Percentiles rank a stretch among this genome's conserved stretches.
These are phyloP conservation scores for Neoarthrinium moseri DNA, from an alignment of 2,329 filamentous ascomycete genomes.

Conservation along the genomic window DNA sequence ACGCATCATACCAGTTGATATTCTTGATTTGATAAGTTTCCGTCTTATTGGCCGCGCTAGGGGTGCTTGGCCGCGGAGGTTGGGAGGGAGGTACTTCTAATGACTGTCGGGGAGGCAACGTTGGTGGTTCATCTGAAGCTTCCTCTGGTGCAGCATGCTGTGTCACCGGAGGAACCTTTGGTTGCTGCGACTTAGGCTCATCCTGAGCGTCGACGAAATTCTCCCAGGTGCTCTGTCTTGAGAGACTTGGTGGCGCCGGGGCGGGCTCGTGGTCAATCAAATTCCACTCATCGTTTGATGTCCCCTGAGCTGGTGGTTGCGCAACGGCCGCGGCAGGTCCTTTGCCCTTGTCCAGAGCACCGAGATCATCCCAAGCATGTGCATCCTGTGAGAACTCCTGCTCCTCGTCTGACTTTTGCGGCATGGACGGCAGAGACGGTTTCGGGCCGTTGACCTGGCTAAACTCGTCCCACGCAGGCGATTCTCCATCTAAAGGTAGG, in stretches of 20 bases:
- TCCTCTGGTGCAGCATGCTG: neutral
- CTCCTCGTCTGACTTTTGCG: conserved; percentile 21
- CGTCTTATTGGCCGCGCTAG: conserved; percentile 40
- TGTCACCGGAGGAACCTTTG: neutral
- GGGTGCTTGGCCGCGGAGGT: conserved; percentile 37
- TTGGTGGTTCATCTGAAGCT: conserved; percentile 22
- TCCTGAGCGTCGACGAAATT: conserved; percentile 30
- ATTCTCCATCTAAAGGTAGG: conserved; percentile 36
- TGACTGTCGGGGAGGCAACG: conserved; percentile 36
- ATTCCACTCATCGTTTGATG: conserved; percentile 46
- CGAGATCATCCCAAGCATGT: conserved; percentile 51
- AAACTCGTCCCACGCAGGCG: conserved; percentile 41
- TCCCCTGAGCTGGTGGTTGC: conserved; percentile 17
- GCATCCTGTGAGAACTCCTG: conserved; percentile 39
- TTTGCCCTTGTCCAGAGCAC: conserved; percentile 40
- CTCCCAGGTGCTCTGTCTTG: conserved; percentile 37
- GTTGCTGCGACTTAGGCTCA: conserved; percentile 1
- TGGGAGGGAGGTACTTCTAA: conserved; percentile 22
- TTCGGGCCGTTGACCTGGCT: conserved; percentile 26
- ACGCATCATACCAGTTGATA: conserved; percentile 77
- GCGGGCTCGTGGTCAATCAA: conserved; percentile 43
- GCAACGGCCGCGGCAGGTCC: conserved; percentile 23
- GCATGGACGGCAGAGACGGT: conserved; percentile 18
- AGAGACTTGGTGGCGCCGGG: conserved; percentile 27
- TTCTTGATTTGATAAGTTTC: conserved; percentile 95